Percentiles rank a stretch among this genome's conserved stretches.
Evolutionary conservation across 23 red algal species (phyloP).

Genomic region (Gracilariopsis chorda): DNA sequence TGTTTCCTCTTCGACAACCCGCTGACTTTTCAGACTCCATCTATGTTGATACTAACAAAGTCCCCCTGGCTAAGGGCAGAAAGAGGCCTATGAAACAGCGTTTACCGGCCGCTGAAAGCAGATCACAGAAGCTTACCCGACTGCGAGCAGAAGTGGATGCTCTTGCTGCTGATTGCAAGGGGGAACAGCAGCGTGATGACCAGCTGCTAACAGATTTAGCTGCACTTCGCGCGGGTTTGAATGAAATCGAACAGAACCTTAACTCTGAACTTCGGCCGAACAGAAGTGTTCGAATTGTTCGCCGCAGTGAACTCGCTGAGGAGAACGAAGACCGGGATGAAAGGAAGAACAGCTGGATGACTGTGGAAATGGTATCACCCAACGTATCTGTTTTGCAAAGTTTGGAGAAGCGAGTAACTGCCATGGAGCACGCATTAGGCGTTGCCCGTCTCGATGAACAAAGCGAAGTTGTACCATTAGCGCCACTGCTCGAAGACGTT

Average conservation of each 20-base stretch:
- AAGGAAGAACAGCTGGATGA: neutral
- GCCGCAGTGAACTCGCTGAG: neutral
- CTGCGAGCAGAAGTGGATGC: slow-evolving; percentile 32
- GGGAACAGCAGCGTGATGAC: neutral
- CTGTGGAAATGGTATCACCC: slow-evolving; percentile 34
- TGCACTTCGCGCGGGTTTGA: neutral
- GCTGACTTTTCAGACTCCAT: slow-evolving; percentile 28
- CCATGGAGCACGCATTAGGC: slow-evolving; percentile 24
- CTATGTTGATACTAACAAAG: neutral
- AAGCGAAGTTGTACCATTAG: neutral
- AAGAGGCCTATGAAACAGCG: neutral
- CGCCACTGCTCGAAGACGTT: slow-evolving; percentile 26
- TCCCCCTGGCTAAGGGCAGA: neutral
- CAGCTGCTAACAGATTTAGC: neutral
- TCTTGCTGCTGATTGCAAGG: neutral
- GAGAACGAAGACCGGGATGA: neutral
- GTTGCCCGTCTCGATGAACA: neutral
- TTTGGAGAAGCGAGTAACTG: slow-evolving; percentile 35
- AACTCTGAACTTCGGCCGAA: neutral
- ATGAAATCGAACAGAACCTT: slow-evolving; percentile 10
- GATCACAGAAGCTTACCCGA: slow-evolving; percentile 13
- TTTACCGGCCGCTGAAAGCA: neutral
- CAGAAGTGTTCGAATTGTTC: neutral
- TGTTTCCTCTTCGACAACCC: neutral
- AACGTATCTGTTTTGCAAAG: neutral